phyloP scores from a whole-genome alignment of 257 asterid species.

The Nicotiana paniculata region DNA sequence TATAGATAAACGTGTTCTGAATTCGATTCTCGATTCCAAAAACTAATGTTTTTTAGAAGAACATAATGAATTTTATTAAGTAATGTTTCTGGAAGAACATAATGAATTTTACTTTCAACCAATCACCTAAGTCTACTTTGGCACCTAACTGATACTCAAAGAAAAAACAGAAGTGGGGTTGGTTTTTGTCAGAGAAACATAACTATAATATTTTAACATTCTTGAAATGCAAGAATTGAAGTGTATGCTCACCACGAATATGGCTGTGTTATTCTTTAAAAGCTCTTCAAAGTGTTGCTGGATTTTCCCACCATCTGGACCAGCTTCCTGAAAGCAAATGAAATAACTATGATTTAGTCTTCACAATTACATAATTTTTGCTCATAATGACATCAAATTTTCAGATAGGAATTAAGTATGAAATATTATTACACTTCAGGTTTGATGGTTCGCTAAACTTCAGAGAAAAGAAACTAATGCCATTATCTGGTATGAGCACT shows the following conservation, averaged over 20 bases:
- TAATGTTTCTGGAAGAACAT: background rate
- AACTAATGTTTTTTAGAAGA: background rate
- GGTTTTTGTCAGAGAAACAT: background rate
- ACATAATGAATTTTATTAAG: too few relatives aligned
- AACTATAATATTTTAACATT: background rate
- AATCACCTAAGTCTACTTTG: background rate
- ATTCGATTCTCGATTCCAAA: background rate
- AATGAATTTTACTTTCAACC: background rate
- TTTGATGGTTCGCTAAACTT: background rate
- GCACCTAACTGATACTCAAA: background rate
- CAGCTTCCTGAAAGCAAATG: constrained; percentile 70
- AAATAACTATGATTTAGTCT: background rate
- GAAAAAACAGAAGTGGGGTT: background rate
- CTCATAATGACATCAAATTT: background rate
- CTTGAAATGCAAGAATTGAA: background rate
- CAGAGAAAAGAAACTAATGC: background rate
- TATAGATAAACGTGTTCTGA: background rate
- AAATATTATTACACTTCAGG: background rate
- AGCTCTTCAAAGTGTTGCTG: constrained; percentile 83
- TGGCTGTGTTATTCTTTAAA: constrained; percentile 70
- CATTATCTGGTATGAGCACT: background rate
- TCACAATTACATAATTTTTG: background rate
- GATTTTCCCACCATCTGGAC: constrained; percentile 86
- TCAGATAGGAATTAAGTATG: background rate
- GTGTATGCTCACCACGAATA: constrained; percentile 58